Evolutionary conservation across 1,284 basidiomycete species (phyloP), one percentile per base, ranked within the genome.

Genomic region (Takashimella koratensis): DNA sequence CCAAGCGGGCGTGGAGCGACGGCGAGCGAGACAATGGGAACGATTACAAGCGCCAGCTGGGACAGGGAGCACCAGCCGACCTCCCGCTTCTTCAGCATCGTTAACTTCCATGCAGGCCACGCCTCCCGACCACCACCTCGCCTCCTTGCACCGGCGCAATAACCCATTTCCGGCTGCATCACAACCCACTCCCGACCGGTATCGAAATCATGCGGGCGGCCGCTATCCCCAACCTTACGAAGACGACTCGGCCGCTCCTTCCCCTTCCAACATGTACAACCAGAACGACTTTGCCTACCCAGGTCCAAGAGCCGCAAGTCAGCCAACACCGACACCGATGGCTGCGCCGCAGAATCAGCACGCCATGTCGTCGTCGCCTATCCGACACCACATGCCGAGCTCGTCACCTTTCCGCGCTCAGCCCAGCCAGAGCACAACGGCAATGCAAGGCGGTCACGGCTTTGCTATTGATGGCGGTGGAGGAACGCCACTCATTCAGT

Each of bases 341-440:
- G n/a, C n/a, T n/a, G n/a, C 43, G 43, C 16, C 23, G 52, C 47
- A n/a, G 4, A 26, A n/a, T 22, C 10, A 21, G 10, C 36, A 30
- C 49, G 26, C 24, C 46, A 44, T 60, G 40, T 60, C 59, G 3
- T 55, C 53, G 3, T 57, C 56, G 5, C 59, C 59, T 1, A 50
- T 60, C 10, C 55, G 53, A 46, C 59, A 60, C 53, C 48, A 49
- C 21, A 53, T 56, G 3, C 59, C 59, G 5, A 47, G 49, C 0
- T 47, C 44, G 5, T 55, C 57, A 3, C 55, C 59, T 16, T 60
- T 60, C 47, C 59, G 59, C 10, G 51, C 42, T 8, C n/a, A 16
- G 30, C 30, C 30, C 30, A 8, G 30, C 16, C 30, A 36, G n/a
- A n/a, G n/a, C n/a, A n/a, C n/a, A n/a, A n/a, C n/a, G n/a, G n/a